Base-by-base conservation (phyloP, 345 rosid species). In the Populus ilicifolia region DNA sequence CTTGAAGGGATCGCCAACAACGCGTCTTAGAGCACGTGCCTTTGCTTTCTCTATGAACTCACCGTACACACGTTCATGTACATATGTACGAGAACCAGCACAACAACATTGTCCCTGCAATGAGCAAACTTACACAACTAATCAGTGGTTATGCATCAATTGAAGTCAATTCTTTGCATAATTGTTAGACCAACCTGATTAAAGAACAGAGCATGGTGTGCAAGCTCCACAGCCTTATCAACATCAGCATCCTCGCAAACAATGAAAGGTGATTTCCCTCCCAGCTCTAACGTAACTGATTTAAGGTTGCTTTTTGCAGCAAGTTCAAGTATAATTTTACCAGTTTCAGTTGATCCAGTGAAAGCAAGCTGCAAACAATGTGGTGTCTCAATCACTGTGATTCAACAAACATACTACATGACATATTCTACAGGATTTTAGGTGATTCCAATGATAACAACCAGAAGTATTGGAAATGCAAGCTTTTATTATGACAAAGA, bases 1-100 rank as follows among this genome's bases (percentile, higher is more conserved):
- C 88, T 88, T 89, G 91, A 95, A 95, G 2, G 99, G 97, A 85
- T 95, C 98, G 6, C 98, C 97, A 75, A 95, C 97, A 39, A 64
- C 43, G 23, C 97, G 96, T 9, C 79, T 86, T 74, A 64, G 50
- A 2, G 99, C 99, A 52, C 87, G 92, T 8, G 90, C 90, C 87
- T 88, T 95, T 52, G 99, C 90, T 85, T 95, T 95, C 88, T 92
- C 97, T 3, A 89, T 71, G 74, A 95, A 95, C 83, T 95, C 97
- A 79, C 93, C 99, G 46, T 78, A 78, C 18, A 82, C 72, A 8
- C 70, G 73, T 62, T 82, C 84, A 50, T 82, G 81, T 6, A 82
- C 81, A 70, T 72, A 82, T 0, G 76, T 78, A 3, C 81, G 84
- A 65, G 81, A 82, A 29, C 84, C 81, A 64, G 81, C 84, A 20